Evolutionary conservation across 352 stramenopile species (phyloP), one percentile per base, ranked within the genome.

Genomic region (Thraustochytrium striatum): DNA sequence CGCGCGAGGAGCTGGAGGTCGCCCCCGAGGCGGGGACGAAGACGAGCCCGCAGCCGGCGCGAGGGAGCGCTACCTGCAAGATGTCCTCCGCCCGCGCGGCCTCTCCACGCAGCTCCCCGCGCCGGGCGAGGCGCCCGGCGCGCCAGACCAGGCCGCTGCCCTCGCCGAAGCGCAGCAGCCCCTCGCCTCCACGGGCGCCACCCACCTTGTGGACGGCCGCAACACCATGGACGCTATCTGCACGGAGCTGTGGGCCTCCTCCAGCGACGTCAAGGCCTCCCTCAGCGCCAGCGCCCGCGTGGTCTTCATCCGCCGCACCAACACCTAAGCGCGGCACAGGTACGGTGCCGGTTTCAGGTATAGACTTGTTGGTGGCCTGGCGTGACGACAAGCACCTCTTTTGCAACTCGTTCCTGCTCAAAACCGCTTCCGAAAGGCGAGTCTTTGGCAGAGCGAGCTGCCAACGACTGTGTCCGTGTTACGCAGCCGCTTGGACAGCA

Each of bases 141-240:
- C 39, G 39, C 39, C 39, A 13, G 5, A 47, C 39, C 39, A 5
- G 39, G 5, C 13, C 39, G 5, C 5, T 47, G 39, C 5, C 39
- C 5, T 13, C 5, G 5, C 39, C 39, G 13, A 47, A 13, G 5
- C 5, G 13, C 5, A 47, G 39, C 5, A 47, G 39, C 5, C 5
- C 5, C 5, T 13, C 39, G 39, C 5, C 39, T 5, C 5, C 39
- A 47, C 5, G 39, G 39, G 13, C 5, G 39, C 5, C 39, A 13
- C 5, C 39, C 5, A 47, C 39, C 5, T 75, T 7, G 7, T 75
- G 8, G 32, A 75, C 16, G 65, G 65, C 25, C 65, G 52, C 13
- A 2, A 75, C 13, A 75, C n/a, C 36, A 35, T 75, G 7, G 65
- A 75, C 36, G 61, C 65, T 1, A 62, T 75, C 1, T 75, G 65